phyloP scores from a whole-genome alignment of 2,329 filamentous ascomycete genomes.

The Hirsutella rhossiliensis region DNA sequence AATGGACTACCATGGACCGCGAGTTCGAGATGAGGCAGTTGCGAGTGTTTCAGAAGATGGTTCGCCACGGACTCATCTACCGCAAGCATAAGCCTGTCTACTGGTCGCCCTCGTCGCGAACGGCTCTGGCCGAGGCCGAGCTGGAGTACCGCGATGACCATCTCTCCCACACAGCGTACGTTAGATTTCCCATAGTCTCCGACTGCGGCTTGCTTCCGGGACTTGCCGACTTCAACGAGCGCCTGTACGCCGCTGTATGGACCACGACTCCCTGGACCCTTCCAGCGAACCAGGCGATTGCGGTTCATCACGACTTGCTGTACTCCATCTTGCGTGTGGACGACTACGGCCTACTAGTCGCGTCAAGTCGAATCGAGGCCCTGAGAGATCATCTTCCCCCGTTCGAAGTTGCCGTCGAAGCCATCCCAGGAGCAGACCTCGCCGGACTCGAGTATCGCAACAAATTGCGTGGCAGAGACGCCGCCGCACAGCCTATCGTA shows the following conservation, averaged over 20 bases:
- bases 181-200: slow-evolving; percentile 60
- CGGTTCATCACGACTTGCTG: slow-evolving; percentile 59
- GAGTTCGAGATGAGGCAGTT: slow-evolving; percentile 66
- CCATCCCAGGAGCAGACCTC: slow-evolving; percentile 54
- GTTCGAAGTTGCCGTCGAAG: slow-evolving; percentile 39
- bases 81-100: slow-evolving; percentile 73
- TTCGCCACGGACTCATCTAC: slow-evolving; percentile 61
- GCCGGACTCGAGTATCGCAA: slow-evolving; percentile 57
- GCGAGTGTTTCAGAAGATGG: slow-evolving; percentile 63
- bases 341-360: slow-evolving; percentile 55
- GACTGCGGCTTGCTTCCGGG: slow-evolving; percentile 18
- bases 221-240: slow-evolving; percentile 27
- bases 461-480: slow-evolving; percentile 47
- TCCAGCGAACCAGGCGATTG: slow-evolving; percentile 84
- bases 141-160: slow-evolving; percentile 73
- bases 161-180: slow-evolving; percentile 59
- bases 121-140: slow-evolving; percentile 74
- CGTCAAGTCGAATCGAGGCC: slow-evolving; percentile 54
- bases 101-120: slow-evolving; percentile 71
- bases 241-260: slow-evolving; percentile 81
- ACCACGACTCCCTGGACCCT: slow-evolving; percentile 98
- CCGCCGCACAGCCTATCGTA: slow-evolving; percentile 56
- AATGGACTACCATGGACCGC: slow-evolving; percentile 70
- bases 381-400: slow-evolving; percentile 37
- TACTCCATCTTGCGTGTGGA: slow-evolving; percentile 57